These are phyloP conservation scores for Calocera cornea DNA, from an alignment of 768 basidiomycete species.

Conservation along the genomic window DNA sequence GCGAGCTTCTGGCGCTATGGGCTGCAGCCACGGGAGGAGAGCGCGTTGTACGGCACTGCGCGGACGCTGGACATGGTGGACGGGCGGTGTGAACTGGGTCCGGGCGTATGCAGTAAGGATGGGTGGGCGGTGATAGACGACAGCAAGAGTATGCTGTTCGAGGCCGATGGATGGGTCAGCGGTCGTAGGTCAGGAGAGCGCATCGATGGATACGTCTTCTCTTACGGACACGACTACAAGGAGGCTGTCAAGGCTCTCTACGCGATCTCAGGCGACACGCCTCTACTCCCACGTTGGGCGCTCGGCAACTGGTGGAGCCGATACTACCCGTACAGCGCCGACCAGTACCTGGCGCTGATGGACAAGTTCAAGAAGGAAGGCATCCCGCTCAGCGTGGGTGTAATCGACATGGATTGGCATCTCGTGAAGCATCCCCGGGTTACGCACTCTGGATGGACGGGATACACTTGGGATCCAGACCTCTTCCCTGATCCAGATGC, in stretches of 20 bases:
- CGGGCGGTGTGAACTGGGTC: conserved; percentile 14
- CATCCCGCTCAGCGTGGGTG: conserved; percentile 16
- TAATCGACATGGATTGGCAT: conserved; percentile 19
- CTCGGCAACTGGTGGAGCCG: conserved; percentile 19
- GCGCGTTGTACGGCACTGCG: conserved; percentile 15
- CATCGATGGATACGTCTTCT: conserved; percentile 16
- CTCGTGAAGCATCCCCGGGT: background rate
- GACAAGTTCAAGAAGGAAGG: conserved; percentile 16
- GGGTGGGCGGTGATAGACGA: conserved; percentile 16
- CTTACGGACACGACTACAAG: conserved; percentile 15
- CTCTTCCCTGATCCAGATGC: conserved; percentile 17
- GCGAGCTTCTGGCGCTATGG: conserved; percentile 7
- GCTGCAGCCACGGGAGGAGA: background rate
- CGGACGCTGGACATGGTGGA: conserved; percentile 16
- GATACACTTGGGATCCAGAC: conserved; percentile 15
- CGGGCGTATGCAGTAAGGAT: conserved; percentile 10
- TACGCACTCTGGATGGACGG: conserved; percentile 13
- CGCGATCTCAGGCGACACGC: conserved; percentile 13
- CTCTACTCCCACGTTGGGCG: conserved; percentile 15
- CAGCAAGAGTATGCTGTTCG: conserved; percentile 15
- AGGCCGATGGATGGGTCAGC: conserved; percentile 13
- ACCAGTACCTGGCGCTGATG: conserved; percentile 16
- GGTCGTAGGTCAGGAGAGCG: conserved; percentile 4
- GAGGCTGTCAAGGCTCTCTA: conserved; percentile 14
- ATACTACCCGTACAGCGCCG: conserved; percentile 16